Evolutionary conservation across 208 protist genomes (phyloP).

Genomic region (Angomonas deanei): DNA sequence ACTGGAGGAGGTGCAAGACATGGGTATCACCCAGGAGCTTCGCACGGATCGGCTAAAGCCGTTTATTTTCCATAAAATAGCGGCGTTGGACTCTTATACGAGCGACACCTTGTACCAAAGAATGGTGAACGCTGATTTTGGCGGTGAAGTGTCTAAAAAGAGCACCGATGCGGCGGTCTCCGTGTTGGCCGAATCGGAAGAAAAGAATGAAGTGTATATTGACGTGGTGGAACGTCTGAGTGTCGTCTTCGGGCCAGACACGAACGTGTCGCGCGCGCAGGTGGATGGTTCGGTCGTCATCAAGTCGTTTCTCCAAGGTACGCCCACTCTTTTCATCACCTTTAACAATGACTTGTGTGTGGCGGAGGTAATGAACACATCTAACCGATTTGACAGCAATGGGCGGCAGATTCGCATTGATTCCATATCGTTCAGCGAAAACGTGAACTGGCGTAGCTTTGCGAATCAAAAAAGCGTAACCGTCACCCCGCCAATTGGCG

Average conservation of each 20-base stretch:
- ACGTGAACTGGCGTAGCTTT: constrained; percentile 62
- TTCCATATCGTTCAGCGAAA: constrained; percentile 80
- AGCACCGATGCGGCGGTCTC: constrained; percentile 30
- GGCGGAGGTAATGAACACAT: constrained; percentile 8
- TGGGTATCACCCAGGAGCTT: constrained; percentile 79
- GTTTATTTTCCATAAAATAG: constrained; percentile 70
- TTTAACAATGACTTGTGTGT: constrained; percentile 85
- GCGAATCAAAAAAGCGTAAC: constrained; percentile 51
- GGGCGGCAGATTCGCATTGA: constrained; percentile 51
- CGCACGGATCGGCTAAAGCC: constrained; percentile 73
- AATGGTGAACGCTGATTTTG: constrained; percentile 21
- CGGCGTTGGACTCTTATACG: constrained; percentile 3
- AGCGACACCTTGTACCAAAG: constrained; percentile 28
- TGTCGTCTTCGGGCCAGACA: constrained; percentile 59
- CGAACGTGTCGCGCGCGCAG: constrained; percentile 41
- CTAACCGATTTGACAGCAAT: neutral
- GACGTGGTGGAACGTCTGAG: constrained; percentile 85
- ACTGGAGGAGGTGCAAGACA: constrained; percentile 88
- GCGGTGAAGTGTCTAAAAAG: constrained; percentile 20
- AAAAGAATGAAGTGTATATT: constrained; percentile 88
- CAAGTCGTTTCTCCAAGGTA: constrained; percentile 88
- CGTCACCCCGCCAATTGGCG: constrained; percentile 70
- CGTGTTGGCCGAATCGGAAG: constrained; percentile 23
- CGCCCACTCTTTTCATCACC: constrained; percentile 70
- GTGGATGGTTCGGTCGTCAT: constrained; percentile 89